Percentiles rank a stretch among this genome's conserved stretches.
Evolutionary conservation across 345 rosid genomes (phyloP).

Genomic region (Camelina sativa): DNA sequence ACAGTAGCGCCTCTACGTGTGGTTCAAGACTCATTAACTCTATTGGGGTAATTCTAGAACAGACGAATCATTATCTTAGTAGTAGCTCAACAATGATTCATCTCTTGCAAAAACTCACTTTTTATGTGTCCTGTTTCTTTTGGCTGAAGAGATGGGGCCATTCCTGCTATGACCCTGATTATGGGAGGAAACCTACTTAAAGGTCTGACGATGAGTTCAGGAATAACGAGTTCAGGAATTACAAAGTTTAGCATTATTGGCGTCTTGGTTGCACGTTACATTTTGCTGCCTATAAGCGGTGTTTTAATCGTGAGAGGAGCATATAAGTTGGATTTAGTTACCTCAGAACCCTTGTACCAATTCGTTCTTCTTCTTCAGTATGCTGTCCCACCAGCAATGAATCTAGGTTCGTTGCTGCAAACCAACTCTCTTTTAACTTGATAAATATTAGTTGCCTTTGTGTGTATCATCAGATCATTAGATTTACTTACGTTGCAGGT

Average conservation of each 20-base stretch:
- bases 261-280: conserved; percentile 54
- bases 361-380: conserved; percentile 67
- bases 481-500: conserved; percentile 44
- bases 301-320: conserved; percentile 61
- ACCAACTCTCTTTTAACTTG: conserved; percentile 4
- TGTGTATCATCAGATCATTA: not conserved
- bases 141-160: no score
- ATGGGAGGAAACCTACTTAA: no score
- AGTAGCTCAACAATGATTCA: no score
- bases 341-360: conserved; percentile 64
- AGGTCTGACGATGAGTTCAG: no score
- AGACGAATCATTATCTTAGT: no score
- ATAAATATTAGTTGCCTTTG: not conserved
- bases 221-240: conserved; percentile 37
- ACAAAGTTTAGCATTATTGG: conserved; percentile 49
- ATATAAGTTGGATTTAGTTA: conserved; percentile 48
- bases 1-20: no score
- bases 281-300: conserved; percentile 61
- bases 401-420: conserved; percentile 51
- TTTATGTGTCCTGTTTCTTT: no score
- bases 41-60: no score
- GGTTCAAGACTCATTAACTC: no score
- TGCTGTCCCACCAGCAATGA: conserved; percentile 82
- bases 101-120: no score
- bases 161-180: no score